Base-by-base conservation (phyloP, 2,329 filamentous ascomycete genomes). In the Tolypocladium endophyticum region DNA sequence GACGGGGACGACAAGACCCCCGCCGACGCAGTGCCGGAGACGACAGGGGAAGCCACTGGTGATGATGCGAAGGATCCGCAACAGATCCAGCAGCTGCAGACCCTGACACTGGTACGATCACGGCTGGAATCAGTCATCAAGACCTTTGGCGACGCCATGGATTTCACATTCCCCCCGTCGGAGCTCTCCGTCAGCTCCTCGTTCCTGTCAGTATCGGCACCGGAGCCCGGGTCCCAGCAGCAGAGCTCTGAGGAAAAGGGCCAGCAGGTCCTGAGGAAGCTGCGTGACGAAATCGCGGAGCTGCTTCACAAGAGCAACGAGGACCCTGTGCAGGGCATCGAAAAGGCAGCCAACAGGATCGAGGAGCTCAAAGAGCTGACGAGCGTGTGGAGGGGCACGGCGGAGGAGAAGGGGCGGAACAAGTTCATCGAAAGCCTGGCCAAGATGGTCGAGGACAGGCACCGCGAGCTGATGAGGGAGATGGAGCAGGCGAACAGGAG, bases 121-220 rank as follows among this genome's bases (percentile, higher is more conserved):
- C 88, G 92, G n/a, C 81, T 99, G 20, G 92, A 97, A 64, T 83
- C 86, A 1, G 92, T 97, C 30, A 92, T 97, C 68, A 89, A 90
- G 72, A 88, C 87, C 1, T 99, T 99, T 72, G 93, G 92, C 47
- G 88, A 95, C 67, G 93, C 94, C 38, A 96, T 97, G 90, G 88
- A 95, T 66, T 97, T 96, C 81, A 88, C 90, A 1, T 85, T 97
- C 56, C 90, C 93, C 0, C 92, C 93, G 0, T 95, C 90, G 0
- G 92, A 96, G 70, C 76, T 92, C 16, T 93, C 89, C 0, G 84
- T 95, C 60, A 84, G 87, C 54, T 93, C 90, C 0, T 92, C 89
- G 0, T 92, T 97, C 68, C 85, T 97, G 55, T 95, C 90, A 7
- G 91, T 97, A 16, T 96, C 92, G 0, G 90, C 89, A 0, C 92